Evolutionary conservation across 768 basidiomycete genomes (phyloP), one percentile per base, ranked within the genome.

Genomic region (Steccherinum ochraceum): DNA sequence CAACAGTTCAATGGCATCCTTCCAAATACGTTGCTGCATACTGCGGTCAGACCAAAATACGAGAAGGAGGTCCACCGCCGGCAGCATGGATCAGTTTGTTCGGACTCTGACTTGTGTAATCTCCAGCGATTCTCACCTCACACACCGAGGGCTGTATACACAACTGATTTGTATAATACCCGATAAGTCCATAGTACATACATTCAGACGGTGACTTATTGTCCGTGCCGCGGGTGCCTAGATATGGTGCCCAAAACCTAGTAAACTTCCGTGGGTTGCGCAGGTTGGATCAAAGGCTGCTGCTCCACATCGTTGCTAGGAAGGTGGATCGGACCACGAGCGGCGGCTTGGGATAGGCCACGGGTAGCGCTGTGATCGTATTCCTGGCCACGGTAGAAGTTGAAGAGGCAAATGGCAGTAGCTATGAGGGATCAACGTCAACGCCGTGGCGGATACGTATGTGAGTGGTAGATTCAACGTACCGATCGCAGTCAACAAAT

Each of bases 11-110:
- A 1, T 90, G 88, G 88, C 89, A 90, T 64, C 88, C 89, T 3
- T 86, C 84, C 4, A 86, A 81, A 66, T 82, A 87, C 57, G 77
- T 83, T n/a, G 78, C 89, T 48, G 88, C 88, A 2, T 90, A 88
- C 57, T 89, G 86, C 60, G 88, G 87, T 2, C 86, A 89, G 58
- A 86, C 81, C 2, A 83, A 81, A 56, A 61, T 70, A 43, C 77
- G 76, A 45, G 84, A 89, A 67, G 83, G 78, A 20, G 77, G 74
- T 3, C 81, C 84, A 24, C 77, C 79, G 13, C 80, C 86, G 19
- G 74, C 76, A 1, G 83, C 85, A 10, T 76, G 85, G 25, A 73
- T 91, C 51, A 87, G 87, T 60, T 67, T 89, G 56, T 91, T 90
- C 58, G 87, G 87, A 1, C 61, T 61, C 18, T 60, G 60, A n/a